Conservation (phyloP, 257 asterid species). For the Fraxinus americana region DNA sequence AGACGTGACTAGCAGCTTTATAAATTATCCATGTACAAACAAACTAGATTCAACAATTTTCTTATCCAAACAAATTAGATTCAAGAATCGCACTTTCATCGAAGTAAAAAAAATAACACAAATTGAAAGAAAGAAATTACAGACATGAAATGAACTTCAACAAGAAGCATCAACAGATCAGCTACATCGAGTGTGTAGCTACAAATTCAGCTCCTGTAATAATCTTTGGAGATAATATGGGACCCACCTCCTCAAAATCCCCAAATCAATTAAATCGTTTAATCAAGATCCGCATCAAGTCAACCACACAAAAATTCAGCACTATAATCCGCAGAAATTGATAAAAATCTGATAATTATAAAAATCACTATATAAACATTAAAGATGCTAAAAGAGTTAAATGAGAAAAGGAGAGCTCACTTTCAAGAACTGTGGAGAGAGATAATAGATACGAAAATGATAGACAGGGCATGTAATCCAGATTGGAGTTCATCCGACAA, state of each 20-base stretch:
- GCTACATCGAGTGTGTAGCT: not conserved
- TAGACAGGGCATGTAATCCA: constrained; percentile 88
- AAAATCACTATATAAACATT: not conserved
- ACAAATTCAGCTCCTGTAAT: not conserved
- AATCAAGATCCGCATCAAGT: constrained; percentile 15
- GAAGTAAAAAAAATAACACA: not conserved
- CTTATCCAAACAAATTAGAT: too few relatives aligned
- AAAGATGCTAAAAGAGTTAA: constrained; percentile 15
- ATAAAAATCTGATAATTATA: not conserved
- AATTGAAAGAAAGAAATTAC: too few relatives aligned
- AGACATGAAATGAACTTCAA: not conserved
- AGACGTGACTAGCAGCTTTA: not conserved
- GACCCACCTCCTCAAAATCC: constrained; percentile 26
- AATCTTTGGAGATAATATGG: constrained; percentile 1
- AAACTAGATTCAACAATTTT: constrained; percentile 6
- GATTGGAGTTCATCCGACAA: constrained; percentile 83
- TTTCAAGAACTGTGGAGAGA: constrained; percentile 15
- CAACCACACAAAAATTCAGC: constrained; percentile 20
- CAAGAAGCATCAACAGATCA: not conserved
- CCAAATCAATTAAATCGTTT: constrained; percentile 23
- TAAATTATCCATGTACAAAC: not conserved
- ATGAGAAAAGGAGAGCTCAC: constrained; percentile 15
- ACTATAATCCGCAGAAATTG: not conserved
- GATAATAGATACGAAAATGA: constrained; percentile 42
- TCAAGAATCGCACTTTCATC: constrained; percentile 4